phyloP scores from a whole-genome alignment of 208 protist species.

The Trypanosoma congolense region DNA sequence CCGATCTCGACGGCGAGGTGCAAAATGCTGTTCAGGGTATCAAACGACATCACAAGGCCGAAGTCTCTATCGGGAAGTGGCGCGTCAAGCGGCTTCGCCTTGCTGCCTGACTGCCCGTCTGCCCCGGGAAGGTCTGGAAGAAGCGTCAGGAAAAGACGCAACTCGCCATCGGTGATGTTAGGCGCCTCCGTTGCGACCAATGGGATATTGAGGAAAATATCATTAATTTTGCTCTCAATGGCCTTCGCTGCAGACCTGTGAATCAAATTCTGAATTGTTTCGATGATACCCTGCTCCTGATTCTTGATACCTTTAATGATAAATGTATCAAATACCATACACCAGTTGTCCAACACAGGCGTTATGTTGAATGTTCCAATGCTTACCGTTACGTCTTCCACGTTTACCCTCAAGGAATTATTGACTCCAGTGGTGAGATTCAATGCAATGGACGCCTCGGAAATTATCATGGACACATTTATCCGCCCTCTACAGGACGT shows the following conservation, averaged over 20 bases:
- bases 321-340: background rate
- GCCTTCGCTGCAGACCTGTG: background rate
- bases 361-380: constrained; percentile 2
- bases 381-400: constrained; percentile 11
- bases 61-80: constrained; percentile 16
- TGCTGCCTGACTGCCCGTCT: background rate
- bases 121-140: background rate
- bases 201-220: background rate
- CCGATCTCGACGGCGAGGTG: constrained; percentile 13
- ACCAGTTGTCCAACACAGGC: background rate
- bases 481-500: background rate
- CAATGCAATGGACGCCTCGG: background rate
- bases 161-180: background rate
- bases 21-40: constrained; percentile 39
- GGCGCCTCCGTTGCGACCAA: background rate
- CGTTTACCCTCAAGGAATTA: background rate
- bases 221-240: background rate
- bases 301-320: background rate
- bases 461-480: background rate
- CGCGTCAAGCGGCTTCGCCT: background rate
- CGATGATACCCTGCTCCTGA: background rate
- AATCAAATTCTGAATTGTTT: background rate
- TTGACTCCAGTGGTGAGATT: background rate
- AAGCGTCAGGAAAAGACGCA: background rate
- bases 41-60: constrained; percentile 18